A percentile compares a stretch with the other conserved stretches of the same genome.
These are phyloP conservation scores for Kodamaea arcana DNA, from an alignment of 1,139 yeast genomes.

Conservation along the genomic window DNA sequence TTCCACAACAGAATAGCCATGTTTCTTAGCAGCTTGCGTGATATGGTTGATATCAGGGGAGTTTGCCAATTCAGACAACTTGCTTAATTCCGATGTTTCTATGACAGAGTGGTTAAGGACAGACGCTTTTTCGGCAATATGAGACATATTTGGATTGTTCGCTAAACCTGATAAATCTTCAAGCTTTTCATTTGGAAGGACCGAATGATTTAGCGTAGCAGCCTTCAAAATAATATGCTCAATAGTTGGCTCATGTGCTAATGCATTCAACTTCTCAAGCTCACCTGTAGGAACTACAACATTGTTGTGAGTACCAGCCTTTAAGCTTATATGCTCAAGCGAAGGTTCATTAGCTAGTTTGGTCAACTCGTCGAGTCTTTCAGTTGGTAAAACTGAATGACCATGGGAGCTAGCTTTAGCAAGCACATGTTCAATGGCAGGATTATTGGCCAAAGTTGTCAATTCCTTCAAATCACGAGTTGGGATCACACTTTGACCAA, in stretches of 20 bases:
- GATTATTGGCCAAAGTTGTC: slow-evolving; percentile 11
- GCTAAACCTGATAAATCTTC: slow-evolving; percentile 10
- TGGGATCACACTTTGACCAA: slow-evolving; percentile 17
- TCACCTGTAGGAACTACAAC: slow-evolving; percentile 16
- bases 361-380: slow-evolving; percentile 15
- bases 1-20: slow-evolving; percentile 17
- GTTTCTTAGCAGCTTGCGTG: slow-evolving; percentile 12
- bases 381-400: slow-evolving; percentile 5
- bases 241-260: slow-evolving; percentile 15
- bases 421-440: slow-evolving; percentile 12
- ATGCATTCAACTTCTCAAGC: slow-evolving; percentile 12
- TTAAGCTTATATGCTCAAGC: slow-evolving; percentile 9
- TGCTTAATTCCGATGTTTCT: slow-evolving; percentile 12
- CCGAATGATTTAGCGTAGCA: slow-evolving; percentile 11
- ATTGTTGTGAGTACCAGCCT: slow-evolving; percentile 6
- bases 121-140: slow-evolving; percentile 10
- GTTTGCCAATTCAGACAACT: slow-evolving; percentile 12
- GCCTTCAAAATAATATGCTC: slow-evolving; percentile 16
- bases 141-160: slow-evolving; percentile 14
- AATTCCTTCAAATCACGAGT: slow-evolving; percentile 12
- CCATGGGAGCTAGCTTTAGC: slow-evolving; percentile 8
- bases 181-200: slow-evolving; percentile 15
- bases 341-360: slow-evolving; percentile 5
- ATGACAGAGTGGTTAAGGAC: slow-evolving; percentile 7
- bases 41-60: slow-evolving; percentile 22